Percentiles rank a stretch among this genome's conserved stretches.
phyloP scores from a whole-genome alignment of 331 rosid species.

The Ulmus americana region DNA sequence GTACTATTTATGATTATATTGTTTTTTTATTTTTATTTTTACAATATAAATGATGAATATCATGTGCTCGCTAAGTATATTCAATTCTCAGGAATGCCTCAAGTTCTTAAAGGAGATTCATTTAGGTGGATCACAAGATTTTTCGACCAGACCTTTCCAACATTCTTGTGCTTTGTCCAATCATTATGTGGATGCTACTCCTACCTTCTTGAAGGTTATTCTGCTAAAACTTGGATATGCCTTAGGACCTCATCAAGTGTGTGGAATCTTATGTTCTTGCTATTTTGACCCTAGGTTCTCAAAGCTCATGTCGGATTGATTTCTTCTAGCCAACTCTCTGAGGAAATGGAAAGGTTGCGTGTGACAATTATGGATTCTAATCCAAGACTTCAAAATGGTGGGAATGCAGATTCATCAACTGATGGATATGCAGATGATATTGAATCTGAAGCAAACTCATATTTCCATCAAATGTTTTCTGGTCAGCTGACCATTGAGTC shows the following conservation, averaged over 20 bases:
- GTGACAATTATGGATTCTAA: constrained; percentile 53
- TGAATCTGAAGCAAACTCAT: constrained; percentile 79
- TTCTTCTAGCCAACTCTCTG: constrained; percentile 50
- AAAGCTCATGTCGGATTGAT: constrained; percentile 52
- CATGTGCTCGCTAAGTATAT: constrained; percentile 12
- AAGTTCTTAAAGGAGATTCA: constrained; percentile 69
- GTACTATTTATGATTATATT: not conserved
- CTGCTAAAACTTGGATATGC: constrained; percentile 13
- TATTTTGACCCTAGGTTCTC: constrained; percentile 55
- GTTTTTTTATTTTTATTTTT: not conserved
- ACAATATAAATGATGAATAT: not conserved
- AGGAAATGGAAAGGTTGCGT: constrained; percentile 78
- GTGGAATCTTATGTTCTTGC: constrained; percentile 10
- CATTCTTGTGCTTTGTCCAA: constrained; percentile 57
- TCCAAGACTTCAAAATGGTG: constrained; percentile 69
- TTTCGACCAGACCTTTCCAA: constrained; percentile 56
- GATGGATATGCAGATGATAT: constrained; percentile 77
- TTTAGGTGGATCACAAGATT: constrained; percentile 64
- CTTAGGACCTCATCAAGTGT: not conserved
- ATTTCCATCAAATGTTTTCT: constrained; percentile 88
- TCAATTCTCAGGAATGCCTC: constrained; percentile 72
- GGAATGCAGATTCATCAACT: constrained; percentile 53
- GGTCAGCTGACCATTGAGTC: constrained; percentile 57
- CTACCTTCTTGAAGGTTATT: constrained; percentile 63
- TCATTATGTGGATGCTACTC: constrained; percentile 49